A percentile compares a stretch with the other conserved stretches of the same genome.
Conservation (phyloP, 202 grass and related monocot genomes). For the Cymbopogon flexuosus region DNA sequence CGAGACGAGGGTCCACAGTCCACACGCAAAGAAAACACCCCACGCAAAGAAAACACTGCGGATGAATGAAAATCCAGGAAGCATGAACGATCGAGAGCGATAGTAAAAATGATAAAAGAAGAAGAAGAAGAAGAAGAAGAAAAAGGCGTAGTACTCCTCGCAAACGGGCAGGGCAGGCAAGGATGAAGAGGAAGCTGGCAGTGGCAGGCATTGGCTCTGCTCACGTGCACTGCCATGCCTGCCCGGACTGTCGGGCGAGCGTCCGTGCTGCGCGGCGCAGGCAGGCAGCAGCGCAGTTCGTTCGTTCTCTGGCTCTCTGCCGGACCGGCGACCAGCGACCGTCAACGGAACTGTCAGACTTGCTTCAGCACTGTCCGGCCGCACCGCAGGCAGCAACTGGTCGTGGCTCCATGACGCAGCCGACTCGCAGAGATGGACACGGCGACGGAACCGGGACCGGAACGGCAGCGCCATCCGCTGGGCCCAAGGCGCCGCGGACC, state of each 20-base stretch:
- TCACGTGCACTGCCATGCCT: conserved; percentile 42
- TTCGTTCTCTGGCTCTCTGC: background rate
- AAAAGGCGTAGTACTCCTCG: no score
- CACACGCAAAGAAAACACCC: background rate
- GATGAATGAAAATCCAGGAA: background rate
- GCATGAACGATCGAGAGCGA: background rate
- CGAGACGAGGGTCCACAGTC: background rate
- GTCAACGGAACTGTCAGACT: background rate
- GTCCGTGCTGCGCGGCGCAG: background rate
- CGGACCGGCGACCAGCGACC: background rate
- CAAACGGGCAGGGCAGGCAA: background rate
- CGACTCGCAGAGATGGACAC: background rate
- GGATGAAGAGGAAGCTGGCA: conserved; percentile 14
- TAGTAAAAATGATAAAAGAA: background rate
- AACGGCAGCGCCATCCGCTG: background rate
- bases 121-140: no score
- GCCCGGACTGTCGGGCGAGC: background rate
- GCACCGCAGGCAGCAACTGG: no score
- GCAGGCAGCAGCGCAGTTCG: background rate
- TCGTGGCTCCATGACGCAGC: no score
- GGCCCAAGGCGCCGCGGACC: no score
- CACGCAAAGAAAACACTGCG: background rate
- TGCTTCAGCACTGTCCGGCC: no score
- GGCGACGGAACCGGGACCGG: no score
- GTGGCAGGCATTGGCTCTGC: conserved; percentile 17